Conservation (phyloP, 371 early-diverging fungal genomes). For the Entomophthora muscae region DNA sequence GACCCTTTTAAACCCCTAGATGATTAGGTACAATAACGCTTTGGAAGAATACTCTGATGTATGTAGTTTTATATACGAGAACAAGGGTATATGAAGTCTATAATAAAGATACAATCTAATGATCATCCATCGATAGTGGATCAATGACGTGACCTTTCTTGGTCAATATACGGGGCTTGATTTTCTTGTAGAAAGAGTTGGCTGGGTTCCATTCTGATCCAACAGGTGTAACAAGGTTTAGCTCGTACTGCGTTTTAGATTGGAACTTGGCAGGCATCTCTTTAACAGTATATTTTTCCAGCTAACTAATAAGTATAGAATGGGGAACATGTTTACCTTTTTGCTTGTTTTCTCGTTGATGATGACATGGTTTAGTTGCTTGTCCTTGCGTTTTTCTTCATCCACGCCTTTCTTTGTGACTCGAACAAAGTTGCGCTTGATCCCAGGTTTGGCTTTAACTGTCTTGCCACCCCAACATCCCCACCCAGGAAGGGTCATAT, state of each 20-base stretch:
- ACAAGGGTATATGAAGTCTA: too few species aligned
- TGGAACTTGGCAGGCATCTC: constrained; percentile 74
- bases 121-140: constrained; percentile 31
- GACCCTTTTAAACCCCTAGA: too few species aligned
- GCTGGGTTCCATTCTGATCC: constrained; percentile 92
- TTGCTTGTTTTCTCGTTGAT: constrained; percentile 73
- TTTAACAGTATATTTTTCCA: constrained; percentile 48
- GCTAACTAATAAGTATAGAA: constrained; percentile 16
- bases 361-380: constrained; percentile 67
- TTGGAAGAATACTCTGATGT: too few species aligned
- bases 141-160: constrained; percentile 77
- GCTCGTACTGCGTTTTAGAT: constrained; percentile 73
- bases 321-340: constrained; percentile 26
- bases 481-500: constrained; percentile 83
- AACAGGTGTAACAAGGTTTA: constrained; percentile 62
- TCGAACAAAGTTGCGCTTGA: constrained; percentile 37
- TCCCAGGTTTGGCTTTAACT: constrained; percentile 22
- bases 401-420: constrained; percentile 32
- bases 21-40: too few species aligned
- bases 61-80: too few species aligned
- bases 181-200: constrained; percentile 41
- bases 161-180: constrained; percentile 58
- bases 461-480: constrained; percentile 78
- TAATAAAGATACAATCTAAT: neutral
- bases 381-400: constrained; percentile 51